Base-by-base conservation (phyloP, 1,139 yeast genomes). In the Suhomyces bribrorum region DNA sequence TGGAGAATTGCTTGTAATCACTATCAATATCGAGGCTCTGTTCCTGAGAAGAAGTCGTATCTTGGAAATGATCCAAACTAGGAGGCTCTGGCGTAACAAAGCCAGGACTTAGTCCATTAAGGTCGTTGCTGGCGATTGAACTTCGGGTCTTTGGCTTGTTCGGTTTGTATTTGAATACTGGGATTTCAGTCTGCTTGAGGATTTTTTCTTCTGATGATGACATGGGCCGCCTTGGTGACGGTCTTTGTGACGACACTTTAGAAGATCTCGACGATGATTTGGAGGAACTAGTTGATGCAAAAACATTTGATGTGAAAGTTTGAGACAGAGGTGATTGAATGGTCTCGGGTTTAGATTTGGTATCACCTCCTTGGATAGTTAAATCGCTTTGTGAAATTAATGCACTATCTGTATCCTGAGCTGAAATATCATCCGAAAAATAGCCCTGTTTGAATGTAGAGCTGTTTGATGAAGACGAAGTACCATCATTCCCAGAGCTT, bases 171-270 rank as follows among this genome's bases (percentile, higher is more conserved):
- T 47, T 59, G 40, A 46, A 62, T 7, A 52, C 50, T 8, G 70
- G 71, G 11, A 66, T 65, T 37, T 48, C 53, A 3, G 71, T 65
- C 34, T 52, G 49, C 26, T 52, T 54, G 34, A 63, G 50, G n/a
- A 64, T 48, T 38, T 49, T 53, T 32, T 54, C 55, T 44, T 63
- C 69, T n/a, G 59, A 54, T 2, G 64, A 57, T 4, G 69, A 59
- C 37, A 59, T 46, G 3, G 60, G 59, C 27, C 68, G 46, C 34
- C 64, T 47, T 7, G 66, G 57, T 4, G 57, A 43, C 12, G 36
- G 31, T 32, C 37, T 42, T n/a, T 32, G 37, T 2, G 49, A 37
- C 4, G 48, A 42, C 7, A 29, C 32, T n/a, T 24, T 18, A 5
- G 20, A 9, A 2, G 39, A 23, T 11, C 14, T 31, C 6, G 15